Base-by-base conservation (phyloP, 371 early-diverging fungal genomes). In the Phascolomyces articulosus region DNA sequence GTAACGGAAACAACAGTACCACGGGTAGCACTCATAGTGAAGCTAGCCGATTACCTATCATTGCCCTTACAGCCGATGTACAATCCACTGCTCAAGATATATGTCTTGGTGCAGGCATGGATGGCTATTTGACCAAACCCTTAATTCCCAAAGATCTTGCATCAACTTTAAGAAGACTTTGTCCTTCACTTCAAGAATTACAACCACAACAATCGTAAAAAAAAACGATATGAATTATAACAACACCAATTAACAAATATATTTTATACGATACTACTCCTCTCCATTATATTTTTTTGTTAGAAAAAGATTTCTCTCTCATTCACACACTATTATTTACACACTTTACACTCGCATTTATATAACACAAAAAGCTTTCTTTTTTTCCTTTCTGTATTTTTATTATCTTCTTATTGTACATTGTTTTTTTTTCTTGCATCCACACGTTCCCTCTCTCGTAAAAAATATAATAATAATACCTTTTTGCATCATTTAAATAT, bases 121-220 rank as follows among this genome's bases (percentile, higher is more conserved):
- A 87, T 61, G 85, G 83, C 18, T 87, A 87, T 65, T 63, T 86
- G 60, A 86, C 87, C 26, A 86, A 86, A 44, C 87, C 87, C n/a
- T 66, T 86, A 40, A 78, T 81, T 55, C 75, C 75, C 24, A 80
- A 77, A 56, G 74, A 77, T 18, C 60, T 80, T 6, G 77, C 75
- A 7, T 40, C 54, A 34, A 80, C 72, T 3, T 53, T 80, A 15
- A 70, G 74, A 15, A 31, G 55, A 24, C 57, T 80, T 10, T 65
- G 60, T 31, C 72, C 68, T 29, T 24, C 56, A 53, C 48, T 59
- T 40, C 60, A 40, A 20, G 4, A 47, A 44, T 44, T n/a, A 44
- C 44, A 15, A 44, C 16, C 44, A 44, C 16, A 8, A 44, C 16
- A 8, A n/a, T 16, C 1, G 16, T 16, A 44, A 44, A 13, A 44